Base-by-base conservation (phyloP, 2,329 filamentous ascomycete genomes). In the Monosporascus sp. region DNA sequence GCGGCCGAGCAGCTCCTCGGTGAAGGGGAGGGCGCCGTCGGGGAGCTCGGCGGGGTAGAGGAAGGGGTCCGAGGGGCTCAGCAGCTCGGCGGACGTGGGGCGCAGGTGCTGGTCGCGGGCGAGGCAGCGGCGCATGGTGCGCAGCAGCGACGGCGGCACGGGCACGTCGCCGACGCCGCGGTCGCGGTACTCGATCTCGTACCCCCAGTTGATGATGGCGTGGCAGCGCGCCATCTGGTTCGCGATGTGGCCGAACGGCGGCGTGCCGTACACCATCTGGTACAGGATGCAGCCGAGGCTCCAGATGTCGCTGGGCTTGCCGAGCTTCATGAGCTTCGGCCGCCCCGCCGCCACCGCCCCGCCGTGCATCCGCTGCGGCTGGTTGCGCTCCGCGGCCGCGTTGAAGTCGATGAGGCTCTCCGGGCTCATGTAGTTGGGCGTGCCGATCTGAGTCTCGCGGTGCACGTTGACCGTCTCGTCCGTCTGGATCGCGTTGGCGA, bases 391-490 rank as follows among this genome's bases (percentile, higher is more conserved):
- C n/a, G 43, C n/a, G 24, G 70, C 70, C 1, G 70, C 70, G 61
- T 95, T 96, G 26, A 86, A 88, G 71, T 97, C 94, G 68, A 95
- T 85, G 48, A 99, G 80, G 2, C 89, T 91, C 72, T 99, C 94
- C 0, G 94, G 94, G 1, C 91, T 95, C 94, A 99, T 99, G 76
- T 97, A 99, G 70, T 96, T 99, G 3, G 94, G 92, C 0, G 94
- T 99, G 53, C 95, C 94, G 58, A 97, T 86, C 72, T 97, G 91
- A 11, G 87, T 89, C 68, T 99, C 94, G 54, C 94, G 89, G 72
- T 99, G 94, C 11, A 99, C 92, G 62, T 99, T 99, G 70, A 97
- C 88, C 0, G 94, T 99, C 72, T 97, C 85, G 68, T 97, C 94
- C 1, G 86, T 89, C 72, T 96, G 89, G 63, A 99, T 99, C 49